Evolutionary conservation across 2,329 filamentous ascomycete species (phyloP).

Genomic region (Fusarium napiforme): DNA sequence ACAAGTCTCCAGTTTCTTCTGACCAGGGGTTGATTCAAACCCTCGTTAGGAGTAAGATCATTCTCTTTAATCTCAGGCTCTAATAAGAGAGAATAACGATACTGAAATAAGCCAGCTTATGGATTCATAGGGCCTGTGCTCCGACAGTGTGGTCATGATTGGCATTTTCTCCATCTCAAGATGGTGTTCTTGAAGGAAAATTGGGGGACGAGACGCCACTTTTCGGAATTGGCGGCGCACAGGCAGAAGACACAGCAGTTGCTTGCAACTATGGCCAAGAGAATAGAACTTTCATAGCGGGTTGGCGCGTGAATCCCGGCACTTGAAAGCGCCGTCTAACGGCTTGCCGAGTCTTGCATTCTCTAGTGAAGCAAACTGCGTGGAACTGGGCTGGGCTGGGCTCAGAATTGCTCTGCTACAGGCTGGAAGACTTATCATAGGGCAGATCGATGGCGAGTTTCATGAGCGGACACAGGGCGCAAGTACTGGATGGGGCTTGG

Average conservation of each 20-base stretch:
- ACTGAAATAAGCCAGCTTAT: background rate
- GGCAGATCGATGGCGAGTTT: conserved; percentile 36
- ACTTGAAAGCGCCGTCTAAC: conserved; percentile 30
- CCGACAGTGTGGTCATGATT: background rate
- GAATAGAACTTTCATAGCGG: conserved; percentile 5
- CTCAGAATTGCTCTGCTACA: conserved; percentile 1
- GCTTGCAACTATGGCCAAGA: background rate
- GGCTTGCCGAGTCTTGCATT: conserved; percentile 20
- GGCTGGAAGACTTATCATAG: conserved; percentile 33
- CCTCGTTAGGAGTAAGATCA: background rate
- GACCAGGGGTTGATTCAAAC: background rate
- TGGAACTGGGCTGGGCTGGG: background rate
- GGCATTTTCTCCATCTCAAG: background rate
- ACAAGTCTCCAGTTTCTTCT: conserved; percentile 11
- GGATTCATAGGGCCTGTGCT: background rate
- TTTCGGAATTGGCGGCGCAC: conserved; percentile 13
- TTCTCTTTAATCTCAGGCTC: background rate
- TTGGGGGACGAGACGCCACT: conserved; percentile 11
- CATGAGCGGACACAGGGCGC: conserved; percentile 13
- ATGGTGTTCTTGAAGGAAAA: conserved; percentile 18
- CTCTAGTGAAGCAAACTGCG: conserved; percentile 12
- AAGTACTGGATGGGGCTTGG: conserved; percentile 3
- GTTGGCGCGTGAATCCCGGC: conserved; percentile 20
- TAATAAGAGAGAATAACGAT: background rate
- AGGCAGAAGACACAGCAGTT: background rate